Base-by-base conservation (phyloP, 2,329 filamentous ascomycete species). In the Colletotrichum euphorbiae region DNA sequence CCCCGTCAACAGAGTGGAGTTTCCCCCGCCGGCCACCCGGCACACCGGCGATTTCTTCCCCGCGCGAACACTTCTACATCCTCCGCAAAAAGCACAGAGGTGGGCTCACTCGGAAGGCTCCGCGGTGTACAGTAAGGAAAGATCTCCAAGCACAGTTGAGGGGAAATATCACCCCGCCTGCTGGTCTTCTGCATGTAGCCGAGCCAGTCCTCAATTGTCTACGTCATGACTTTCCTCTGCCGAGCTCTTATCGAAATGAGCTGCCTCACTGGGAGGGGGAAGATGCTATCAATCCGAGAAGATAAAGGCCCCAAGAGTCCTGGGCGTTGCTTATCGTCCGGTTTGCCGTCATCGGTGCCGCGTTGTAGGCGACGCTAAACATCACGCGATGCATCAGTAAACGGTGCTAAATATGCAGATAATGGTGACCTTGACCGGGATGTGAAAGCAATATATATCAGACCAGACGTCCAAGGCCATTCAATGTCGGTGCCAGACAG, bases 161-260 rank as follows among this genome's bases (percentile, higher is more conserved):
- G 24, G n/a, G 50, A 24, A 4, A 19, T 43, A 21, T 12, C 15
- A 8, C 42, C 50, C 51, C 45, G 52, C 60, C 6, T n/a, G 24
- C 36, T 38, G 11, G 36, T 15, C 36, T n/a, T 46, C 38, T 42
- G 45, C 61, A 43, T 46, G 62, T 28, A 45, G 52, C 13, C 40
- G 48, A 15, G 7, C 31, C 38, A 38, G 17, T 36, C 17, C 21
- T 11, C 21, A 17, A 42, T 24, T 12, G 12, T 40, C 42, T 55
- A 69, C 66, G 66, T 69, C 66, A 69, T 60, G 66, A 69, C 66
- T 60, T 24, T 60, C 36, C 24, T 9, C 17, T 19, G n/a, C 19
- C 38, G n/a, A 40, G 15, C 9, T 13, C 48, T 65, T 55, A 66
- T 69, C 66, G 21, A 15, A 43, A 31, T 28, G 62, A 69, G 66